These are phyloP conservation scores for Babjeviella inositovora DNA, from an alignment of 805 yeast species.

Conservation along the genomic window DNA sequence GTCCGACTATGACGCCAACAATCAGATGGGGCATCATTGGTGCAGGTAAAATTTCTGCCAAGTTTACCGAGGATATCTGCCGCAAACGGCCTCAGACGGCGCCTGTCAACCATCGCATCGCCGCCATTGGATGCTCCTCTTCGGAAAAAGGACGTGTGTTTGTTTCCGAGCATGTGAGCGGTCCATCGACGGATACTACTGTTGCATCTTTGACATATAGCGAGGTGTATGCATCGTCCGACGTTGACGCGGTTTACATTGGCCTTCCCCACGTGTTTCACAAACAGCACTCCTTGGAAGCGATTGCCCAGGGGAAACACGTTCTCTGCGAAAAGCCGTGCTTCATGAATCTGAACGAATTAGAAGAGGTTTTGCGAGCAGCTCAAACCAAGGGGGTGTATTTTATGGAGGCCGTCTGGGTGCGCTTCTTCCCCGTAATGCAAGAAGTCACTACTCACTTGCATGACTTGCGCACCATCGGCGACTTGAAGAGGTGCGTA, in stretches of 20 bases:
- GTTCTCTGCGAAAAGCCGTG: conserved; percentile 42
- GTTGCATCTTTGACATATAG: conserved; percentile 16
- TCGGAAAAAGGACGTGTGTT: conserved; percentile 16
- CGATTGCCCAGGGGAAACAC: conserved; percentile 26
- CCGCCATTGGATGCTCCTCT: conserved; percentile 21
- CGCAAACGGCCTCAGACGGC: conserved; percentile 8
- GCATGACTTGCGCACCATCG: conserved; percentile 22
- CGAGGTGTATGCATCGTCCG: conserved; percentile 21
- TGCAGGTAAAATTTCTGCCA: conserved; percentile 29
- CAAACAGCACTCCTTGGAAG: conserved; percentile 22
- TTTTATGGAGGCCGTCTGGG: conserved; percentile 48
- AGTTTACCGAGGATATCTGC: conserved; percentile 19
- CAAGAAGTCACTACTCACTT: conserved; percentile 15
- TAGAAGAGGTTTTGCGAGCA: conserved; percentile 18
- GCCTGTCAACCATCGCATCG: conserved; percentile 14
- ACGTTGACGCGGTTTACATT: conserved; percentile 31
- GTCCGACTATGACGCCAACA: conserved; percentile 1
- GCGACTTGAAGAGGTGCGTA: conserved; percentile 24
- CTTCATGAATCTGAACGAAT: conserved; percentile 27
- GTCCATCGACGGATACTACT: conserved; percentile 2
- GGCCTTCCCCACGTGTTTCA: conserved; percentile 41
- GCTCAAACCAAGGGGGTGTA: conserved; percentile 26
- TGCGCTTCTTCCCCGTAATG: conserved; percentile 33
- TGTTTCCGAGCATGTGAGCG: conserved; percentile 7
- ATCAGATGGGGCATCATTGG: conserved; percentile 32